Evolutionary conservation across 2,329 filamentous ascomycete genomes (phyloP).

Genomic region (Diatrype stigma): DNA sequence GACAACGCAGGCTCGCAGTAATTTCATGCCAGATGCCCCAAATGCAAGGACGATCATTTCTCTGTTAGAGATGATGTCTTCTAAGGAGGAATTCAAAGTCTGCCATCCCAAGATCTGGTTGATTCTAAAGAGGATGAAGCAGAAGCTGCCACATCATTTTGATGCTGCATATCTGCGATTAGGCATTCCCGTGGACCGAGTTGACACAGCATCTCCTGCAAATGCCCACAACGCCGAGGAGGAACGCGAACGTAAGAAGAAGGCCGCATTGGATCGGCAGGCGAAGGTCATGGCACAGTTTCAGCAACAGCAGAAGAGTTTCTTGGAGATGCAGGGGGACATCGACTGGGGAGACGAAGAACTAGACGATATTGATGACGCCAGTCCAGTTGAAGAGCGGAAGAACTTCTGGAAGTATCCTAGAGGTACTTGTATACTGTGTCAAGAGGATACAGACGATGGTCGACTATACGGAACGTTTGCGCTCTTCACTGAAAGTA

Average conservation of each 20-base stretch:
- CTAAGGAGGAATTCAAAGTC: slow-evolving; percentile 71
- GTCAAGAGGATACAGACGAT: slow-evolving; percentile 93
- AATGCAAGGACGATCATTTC: slow-evolving; percentile 59
- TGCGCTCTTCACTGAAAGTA: slow-evolving; percentile 80
- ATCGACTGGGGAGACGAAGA: slow-evolving; percentile 89
- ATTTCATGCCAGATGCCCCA: slow-evolving; percentile 54
- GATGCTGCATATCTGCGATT: slow-evolving; percentile 60
- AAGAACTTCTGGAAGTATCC: slow-evolving; percentile 87
- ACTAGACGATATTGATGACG: slow-evolving; percentile 63
- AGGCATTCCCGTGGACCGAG: slow-evolving; percentile 68
- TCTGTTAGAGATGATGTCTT: slow-evolving; percentile 57
- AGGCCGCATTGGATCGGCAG: slow-evolving; percentile 82
- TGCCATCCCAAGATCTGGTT: slow-evolving; percentile 81
- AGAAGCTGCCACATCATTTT: slow-evolving; percentile 73
- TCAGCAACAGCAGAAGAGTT: slow-evolving; percentile 94
- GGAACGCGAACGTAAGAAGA: slow-evolving; percentile 81
- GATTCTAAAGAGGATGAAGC: slow-evolving; percentile 78
- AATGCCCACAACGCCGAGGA: slow-evolving; percentile 60
- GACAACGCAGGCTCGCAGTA: slow-evolving; percentile 57
- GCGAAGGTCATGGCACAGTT: slow-evolving; percentile 97
- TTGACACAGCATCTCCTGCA: slow-evolving; percentile 80
- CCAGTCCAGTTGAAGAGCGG: slow-evolving; percentile 56
- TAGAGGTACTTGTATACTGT: slow-evolving; percentile 87
- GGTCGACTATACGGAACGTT: slow-evolving; percentile 88
- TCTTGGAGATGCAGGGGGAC: slow-evolving; percentile 81